Evolutionary conservation across 164 flowering plant genomes (phyloP), one percentile per base, ranked within the genome.

Genomic region (Vitis labrusca): DNA sequence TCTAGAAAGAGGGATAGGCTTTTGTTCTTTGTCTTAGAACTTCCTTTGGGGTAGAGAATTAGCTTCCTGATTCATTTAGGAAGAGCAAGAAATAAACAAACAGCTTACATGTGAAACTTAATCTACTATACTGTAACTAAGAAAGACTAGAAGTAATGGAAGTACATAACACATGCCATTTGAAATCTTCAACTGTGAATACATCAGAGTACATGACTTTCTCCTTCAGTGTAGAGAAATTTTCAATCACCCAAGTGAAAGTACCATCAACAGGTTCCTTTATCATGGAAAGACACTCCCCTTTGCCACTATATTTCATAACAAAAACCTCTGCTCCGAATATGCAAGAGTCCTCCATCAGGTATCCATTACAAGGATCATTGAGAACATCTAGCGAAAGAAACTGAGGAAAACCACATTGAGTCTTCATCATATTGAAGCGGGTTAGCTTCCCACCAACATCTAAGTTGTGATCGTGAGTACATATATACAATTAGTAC

Each of bases 251-350:
- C 72, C 63, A 73, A 68, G 68, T 63, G 29, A n/a, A 30, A 4
- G 57, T 53, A 37, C 17, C 17, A 11, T n/a, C 9, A 9, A 3
- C 2, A 11, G 70, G 70, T 3, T 47, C 9, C 8, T 61, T 54
- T 2, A 63, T 8, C 50, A 68, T 48, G 14, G 61, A 55, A 37
- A 69, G 32, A 14, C 16, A 54, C 23, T 68, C 77, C 49, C 27
- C 2, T 29, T 59, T 69, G 1, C 53, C 48, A 11, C 8, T 12
- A 52, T 10, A 32, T 3, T 50, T 59, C 1, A 67, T 49, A 7
- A 68, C 59, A 64, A 64, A 69, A 17, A 74, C 68, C 60, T 74
- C 77, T 8, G 69, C 72, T 9, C 77, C 77, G 64, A 74, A 69
- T 47, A 51, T 44, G 15, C 77, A 74, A 11, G 44, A n/a, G n/a